phyloP scores from a whole-genome alignment of 2,329 filamentous ascomycete species.

The Xylogone sp. region DNA sequence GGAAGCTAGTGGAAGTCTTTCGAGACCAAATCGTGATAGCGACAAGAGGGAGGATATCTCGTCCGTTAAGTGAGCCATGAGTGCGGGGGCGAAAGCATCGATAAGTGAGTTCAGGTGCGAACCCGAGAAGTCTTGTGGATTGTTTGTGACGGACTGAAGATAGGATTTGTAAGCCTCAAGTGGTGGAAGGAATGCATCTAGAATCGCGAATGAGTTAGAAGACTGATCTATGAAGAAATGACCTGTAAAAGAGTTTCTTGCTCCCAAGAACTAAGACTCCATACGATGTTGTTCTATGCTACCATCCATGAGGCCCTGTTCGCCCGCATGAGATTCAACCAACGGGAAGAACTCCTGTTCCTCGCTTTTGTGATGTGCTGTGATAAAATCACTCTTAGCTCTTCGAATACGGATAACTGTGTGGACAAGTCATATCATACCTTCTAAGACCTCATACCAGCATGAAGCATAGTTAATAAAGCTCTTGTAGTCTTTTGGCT shows the following conservation, averaged over 20 bases:
- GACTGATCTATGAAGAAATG: background rate
- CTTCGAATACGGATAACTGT: constrained; percentile 51
- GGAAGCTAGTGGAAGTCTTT: too few species aligned
- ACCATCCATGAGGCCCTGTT: constrained; percentile 14
- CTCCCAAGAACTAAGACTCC: too few species aligned
- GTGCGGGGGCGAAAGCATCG: constrained; percentile 12
- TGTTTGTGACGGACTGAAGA: constrained; percentile 5
- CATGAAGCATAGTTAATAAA: constrained; percentile 56
- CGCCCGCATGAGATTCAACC: constrained; percentile 9
- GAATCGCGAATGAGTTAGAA: background rate
- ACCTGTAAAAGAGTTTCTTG: too few species aligned
- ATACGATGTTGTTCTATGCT: constrained; percentile 16
- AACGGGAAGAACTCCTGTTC: constrained; percentile 14
- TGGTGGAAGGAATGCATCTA: constrained; percentile 14
- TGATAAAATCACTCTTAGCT: constrained; percentile 45
- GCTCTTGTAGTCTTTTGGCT: constrained; percentile 46
- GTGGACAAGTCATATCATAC: constrained; percentile 60
- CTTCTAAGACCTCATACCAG: constrained; percentile 54
- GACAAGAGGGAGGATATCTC: constrained; percentile 11
- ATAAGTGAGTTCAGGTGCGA: constrained; percentile 13
- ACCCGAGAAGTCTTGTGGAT: constrained; percentile 1
- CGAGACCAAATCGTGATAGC: constrained; percentile 10
- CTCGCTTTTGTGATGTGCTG: constrained; percentile 15
- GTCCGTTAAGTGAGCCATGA: constrained; percentile 11
- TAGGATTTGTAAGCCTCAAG: constrained; percentile 12